phyloP scores from a whole-genome alignment of 2,329 filamentous ascomycete species.

The Chrysosporium keratinophilum region DNA sequence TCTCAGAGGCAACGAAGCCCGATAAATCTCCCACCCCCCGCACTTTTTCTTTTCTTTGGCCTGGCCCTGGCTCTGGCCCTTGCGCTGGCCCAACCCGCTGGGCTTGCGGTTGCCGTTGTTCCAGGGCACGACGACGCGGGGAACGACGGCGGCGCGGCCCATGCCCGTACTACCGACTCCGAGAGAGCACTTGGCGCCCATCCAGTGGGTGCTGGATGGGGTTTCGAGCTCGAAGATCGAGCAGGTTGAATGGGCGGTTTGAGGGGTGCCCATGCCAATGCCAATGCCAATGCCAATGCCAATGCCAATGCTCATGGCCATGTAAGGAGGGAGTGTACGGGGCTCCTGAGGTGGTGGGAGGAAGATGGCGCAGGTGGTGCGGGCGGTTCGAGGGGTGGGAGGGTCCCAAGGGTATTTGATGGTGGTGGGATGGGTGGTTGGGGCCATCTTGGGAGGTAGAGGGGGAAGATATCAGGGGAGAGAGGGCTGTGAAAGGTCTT shows the following conservation, averaged over 20 bases:
- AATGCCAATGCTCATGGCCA: not conserved
- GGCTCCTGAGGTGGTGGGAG: constrained; percentile 2
- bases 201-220: constrained; percentile 1
- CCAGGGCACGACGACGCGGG: not conserved
- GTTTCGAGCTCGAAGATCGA: constrained; percentile 11
- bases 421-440: not conserved
- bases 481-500: not conserved
- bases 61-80: not conserved
- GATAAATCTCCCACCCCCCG: constrained; percentile 5
- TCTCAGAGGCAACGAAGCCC: constrained; percentile 4
- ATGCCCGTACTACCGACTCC: not conserved
- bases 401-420: constrained; percentile 2
- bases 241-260: constrained; percentile 11
- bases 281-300: too few relatives aligned
- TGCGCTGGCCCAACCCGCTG: too few relatives aligned
- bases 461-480: not conserved
- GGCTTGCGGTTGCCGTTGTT: not conserved
- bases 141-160: not conserved
- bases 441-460: not conserved
- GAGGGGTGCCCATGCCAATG: not conserved
- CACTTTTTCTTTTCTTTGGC: not conserved
- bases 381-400: constrained; percentile 8
- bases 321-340: not conserved
- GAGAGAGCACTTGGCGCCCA: constrained; percentile 2
- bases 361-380: constrained; percentile 13